These are phyloP conservation scores for Discostella stelligera DNA, from an alignment of 352 stramenopile species.

Conservation along the genomic window DNA sequence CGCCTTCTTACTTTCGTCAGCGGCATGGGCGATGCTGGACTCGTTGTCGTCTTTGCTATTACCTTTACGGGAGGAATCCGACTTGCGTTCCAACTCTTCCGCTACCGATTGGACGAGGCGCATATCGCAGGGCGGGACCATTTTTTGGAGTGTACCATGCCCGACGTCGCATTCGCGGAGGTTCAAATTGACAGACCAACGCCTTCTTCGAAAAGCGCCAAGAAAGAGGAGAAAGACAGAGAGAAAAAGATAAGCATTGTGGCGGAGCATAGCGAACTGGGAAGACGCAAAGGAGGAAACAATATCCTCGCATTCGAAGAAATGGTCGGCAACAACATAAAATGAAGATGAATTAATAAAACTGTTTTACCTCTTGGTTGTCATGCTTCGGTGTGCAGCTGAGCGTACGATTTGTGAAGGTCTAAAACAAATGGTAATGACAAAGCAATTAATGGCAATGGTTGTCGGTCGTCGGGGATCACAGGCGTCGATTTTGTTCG, in stretches of 20 bases:
- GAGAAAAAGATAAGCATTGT: neutral
- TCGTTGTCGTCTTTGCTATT: conserved; percentile 16
- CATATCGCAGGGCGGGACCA: conserved; percentile 38
- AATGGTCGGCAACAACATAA: too few species aligned
- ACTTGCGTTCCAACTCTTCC: conserved; percentile 49
- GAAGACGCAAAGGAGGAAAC: neutral
- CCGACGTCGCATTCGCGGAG: conserved; percentile 51
- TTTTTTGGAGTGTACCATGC: conserved; percentile 46
- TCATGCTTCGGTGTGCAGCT: conserved; percentile 13
- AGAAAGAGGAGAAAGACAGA: neutral
- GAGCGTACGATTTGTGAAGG: neutral
- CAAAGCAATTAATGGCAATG: too few species aligned
- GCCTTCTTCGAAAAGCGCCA: conserved; percentile 15
- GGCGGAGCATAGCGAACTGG: neutral
- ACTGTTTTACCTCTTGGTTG: conserved; percentile 24
- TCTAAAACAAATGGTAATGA: too few species aligned
- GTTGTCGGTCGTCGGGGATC: too few species aligned
- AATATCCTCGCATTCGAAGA: neutral
- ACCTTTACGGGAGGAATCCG: conserved; percentile 15
- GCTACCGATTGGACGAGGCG: conserved; percentile 35
- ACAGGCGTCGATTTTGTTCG: too few species aligned
- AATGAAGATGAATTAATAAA: too few species aligned
- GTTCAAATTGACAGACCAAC: conserved; percentile 59
- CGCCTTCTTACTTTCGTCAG: conserved; percentile 44
- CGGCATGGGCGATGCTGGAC: conserved; percentile 15